Base-by-base conservation (phyloP, 257 asterid genomes). In the Apocynum venetum region DNA sequence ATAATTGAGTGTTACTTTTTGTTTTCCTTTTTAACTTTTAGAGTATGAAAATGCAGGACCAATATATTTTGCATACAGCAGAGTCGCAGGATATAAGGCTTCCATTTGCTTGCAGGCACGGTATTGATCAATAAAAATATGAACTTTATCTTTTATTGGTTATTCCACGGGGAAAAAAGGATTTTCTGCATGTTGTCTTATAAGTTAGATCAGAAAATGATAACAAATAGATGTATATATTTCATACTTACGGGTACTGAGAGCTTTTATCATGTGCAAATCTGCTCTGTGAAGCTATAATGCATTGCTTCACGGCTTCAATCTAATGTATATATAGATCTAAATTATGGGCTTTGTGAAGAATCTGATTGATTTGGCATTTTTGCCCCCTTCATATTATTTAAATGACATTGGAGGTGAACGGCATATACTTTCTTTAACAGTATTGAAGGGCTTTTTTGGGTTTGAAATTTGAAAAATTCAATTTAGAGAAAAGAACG, bases 41-140 rank as follows among this genome's bases (percentile, higher is more conserved):
- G 13, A 51, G 52, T 40, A n/a, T 53, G 25, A 13, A 66, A 80
- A 46, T 87, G 87, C 89, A 93, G 98, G 97, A 93, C 78, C 97
- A 93, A 83, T 93, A 93, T 75, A 93, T 93, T 87, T 80, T 93
- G 88, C 98, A 90, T 85, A 90, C 97, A 6, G 98, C 97, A 6
- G 98, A 94, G 83, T 89, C 88, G 69, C 98, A 92, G 90, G 77
- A 89, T 79, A 94, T 94, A 80, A 83, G 60, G 60, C 96, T 94
- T 52, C 98, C 97, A 15, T 94, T 94, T 79, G 96, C 98, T 78
- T 94, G 98, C 92, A 91, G 98, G 88, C 97, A 91, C 76, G 98
- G 98, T 94, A 92, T 76, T 85, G 85, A 79, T 87, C 91, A 79
- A 49, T 71, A 72, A 46, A 43, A 48, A 49, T 13, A 43, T 55